Percentiles rank a stretch among this genome's conserved stretches.
These are phyloP conservation scores for Jacaranda mimosifolia DNA, from an alignment of 257 asterid species.

Conservation along the genomic window DNA sequence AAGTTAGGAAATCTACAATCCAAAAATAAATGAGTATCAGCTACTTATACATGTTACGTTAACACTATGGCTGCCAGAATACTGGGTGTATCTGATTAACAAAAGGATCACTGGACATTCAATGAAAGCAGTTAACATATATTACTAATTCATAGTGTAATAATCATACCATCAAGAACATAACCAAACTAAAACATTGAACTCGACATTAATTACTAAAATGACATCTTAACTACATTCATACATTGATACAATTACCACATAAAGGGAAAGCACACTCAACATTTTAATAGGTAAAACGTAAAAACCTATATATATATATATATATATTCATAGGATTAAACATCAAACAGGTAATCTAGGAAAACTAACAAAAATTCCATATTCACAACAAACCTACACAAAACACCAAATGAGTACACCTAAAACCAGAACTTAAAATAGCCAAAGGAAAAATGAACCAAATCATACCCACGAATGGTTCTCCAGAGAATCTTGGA, in stretches of 20 bases:
- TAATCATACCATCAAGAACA: neutral
- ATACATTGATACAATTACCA: neutral
- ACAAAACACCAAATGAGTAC: neutral
- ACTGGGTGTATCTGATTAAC: neutral
- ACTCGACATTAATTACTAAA: neutral
- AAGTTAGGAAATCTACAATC: neutral
- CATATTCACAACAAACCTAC: neutral
- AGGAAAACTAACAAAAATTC: neutral
- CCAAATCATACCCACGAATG: constrained; percentile 54
- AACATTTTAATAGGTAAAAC: neutral
- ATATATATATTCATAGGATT: neutral
- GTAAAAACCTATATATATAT: neutral
- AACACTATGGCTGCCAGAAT: neutral
- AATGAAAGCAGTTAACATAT: too few species aligned
- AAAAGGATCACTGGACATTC: too few species aligned
- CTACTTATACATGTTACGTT: neutral
- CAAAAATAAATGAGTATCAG: neutral
- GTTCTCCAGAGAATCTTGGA: constrained; percentile 64
- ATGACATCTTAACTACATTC: neutral
- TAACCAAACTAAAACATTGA: neutral
- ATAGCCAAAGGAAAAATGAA: neutral
- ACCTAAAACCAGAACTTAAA: neutral
- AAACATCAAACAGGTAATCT: neutral
- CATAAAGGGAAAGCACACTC: neutral
- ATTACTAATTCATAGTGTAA: too few species aligned